Evolutionary conservation across 352 stramenopile species (phyloP).

Genomic region (Pythium monospermum): DNA sequence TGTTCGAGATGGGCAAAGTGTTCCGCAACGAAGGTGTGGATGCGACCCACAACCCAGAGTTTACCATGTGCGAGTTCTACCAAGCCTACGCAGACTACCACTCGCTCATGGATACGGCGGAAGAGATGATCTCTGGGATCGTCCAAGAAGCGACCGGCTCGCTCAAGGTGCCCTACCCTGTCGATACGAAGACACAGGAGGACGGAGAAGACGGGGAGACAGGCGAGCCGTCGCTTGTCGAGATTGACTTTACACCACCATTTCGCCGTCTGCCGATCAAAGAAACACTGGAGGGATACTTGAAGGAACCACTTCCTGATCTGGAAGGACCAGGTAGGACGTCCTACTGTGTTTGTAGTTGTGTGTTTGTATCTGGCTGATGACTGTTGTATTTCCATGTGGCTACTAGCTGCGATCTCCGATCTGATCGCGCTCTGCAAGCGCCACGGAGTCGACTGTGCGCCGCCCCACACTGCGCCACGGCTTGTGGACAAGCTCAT

Average conservation of each 20-base stretch:
- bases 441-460: slow-evolving; percentile 88
- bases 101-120: slow-evolving; percentile 97
- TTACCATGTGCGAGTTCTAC: slow-evolving; percentile 99
- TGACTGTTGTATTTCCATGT: too few relatives aligned
- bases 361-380: neutral
- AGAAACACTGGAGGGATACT: slow-evolving; percentile 91
- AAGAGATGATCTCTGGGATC: slow-evolving; percentile 94
- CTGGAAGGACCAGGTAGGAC: slow-evolving; percentile 56
- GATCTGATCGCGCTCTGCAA: slow-evolving; percentile 84
- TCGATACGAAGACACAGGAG: slow-evolving; percentile 27
- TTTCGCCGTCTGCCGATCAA: slow-evolving; percentile 97
- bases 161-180: slow-evolving; percentile 95
- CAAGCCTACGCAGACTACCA: slow-evolving; percentile 99
- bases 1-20: slow-evolving; percentile 98
- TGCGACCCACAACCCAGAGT: slow-evolving; percentile 98
- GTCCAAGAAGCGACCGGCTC: slow-evolving; percentile 95
- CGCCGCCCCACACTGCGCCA: slow-evolving; percentile 91
- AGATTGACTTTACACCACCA: slow-evolving; percentile 98
- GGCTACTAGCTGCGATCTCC: slow-evolving; percentile 57
- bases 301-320: slow-evolving; percentile 66
- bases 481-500: slow-evolving; percentile 98
- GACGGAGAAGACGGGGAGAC: slow-evolving; percentile 5
- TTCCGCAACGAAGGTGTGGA: slow-evolving; percentile 98
- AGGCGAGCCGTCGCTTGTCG: slow-evolving; percentile 42
- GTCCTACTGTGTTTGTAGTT: too few relatives aligned